Conservation (phyloP, 345 rosid species). For the Pugionium dolabratum region DNA sequence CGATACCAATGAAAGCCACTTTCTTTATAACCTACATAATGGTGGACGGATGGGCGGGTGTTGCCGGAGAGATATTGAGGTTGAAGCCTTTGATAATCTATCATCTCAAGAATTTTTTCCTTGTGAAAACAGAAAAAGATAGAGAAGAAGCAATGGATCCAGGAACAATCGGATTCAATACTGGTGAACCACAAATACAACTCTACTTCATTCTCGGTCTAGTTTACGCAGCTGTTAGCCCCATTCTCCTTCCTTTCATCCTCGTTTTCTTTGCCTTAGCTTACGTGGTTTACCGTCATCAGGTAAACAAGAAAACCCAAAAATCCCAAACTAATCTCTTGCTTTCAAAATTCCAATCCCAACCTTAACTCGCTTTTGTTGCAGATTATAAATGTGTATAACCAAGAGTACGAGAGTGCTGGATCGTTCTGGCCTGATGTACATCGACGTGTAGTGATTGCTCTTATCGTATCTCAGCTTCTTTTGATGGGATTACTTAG, state of each 20-base stretch:
- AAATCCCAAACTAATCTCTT: not conserved
- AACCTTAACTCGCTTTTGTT: not conserved
- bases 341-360: not conserved
- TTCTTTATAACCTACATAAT: conserved; percentile 92
- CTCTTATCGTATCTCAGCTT: conserved; percentile 73
- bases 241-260: conserved; percentile 84
- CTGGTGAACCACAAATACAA: conserved; percentile 93
- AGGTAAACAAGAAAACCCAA: conserved; percentile 44
- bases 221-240: conserved; percentile 87
- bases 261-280: conserved; percentile 81
- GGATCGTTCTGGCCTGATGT: conserved; percentile 97
- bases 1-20: conserved; percentile 97
- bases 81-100: conserved; percentile 75
- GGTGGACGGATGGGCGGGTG: conserved; percentile 99
- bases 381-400: conserved; percentile 90
- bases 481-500: conserved; percentile 80
- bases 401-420: conserved; percentile 89
- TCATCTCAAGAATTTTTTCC: conserved; percentile 74
- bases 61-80: conserved; percentile 88
- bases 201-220: conserved; percentile 94
- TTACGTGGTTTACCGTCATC: conserved; percentile 87
- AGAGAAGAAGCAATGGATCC: conserved; percentile 98
- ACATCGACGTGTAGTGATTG: conserved; percentile 71
- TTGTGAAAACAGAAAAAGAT: conserved; percentile 93
- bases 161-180: conserved; percentile 83